Evolutionary conservation across 805 yeast genomes (phyloP), one percentile per base, ranked within the genome.

Genomic region (Kodamaea kaohsiungensis): DNA sequence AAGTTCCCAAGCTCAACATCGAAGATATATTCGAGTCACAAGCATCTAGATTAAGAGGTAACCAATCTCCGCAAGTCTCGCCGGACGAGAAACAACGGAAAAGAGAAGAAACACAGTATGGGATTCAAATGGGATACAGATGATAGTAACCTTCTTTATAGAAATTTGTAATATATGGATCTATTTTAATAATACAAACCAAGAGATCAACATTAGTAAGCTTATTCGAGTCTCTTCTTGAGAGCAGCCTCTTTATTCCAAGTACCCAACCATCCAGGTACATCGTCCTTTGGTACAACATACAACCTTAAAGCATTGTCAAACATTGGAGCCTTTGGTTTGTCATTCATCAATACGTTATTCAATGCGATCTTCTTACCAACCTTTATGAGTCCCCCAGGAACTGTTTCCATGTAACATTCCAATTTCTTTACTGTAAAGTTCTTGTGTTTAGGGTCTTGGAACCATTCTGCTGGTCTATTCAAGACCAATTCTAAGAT

Each of bases 301-400:
- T 86, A 91, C 8, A 93, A 64, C 59, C 91, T 80, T 55, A 90
- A 76, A 40, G 87, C 77, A 56, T 81, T 79, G 62, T 92, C 97
- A 57, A 92, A 85, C 43, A 92, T 68, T 1, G 97, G 96, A 7
- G 90, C 84, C 19, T 76, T 77, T 13, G 96, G 89, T 7, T 71
- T 70, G 38, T 79, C 82, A 49, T 83, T 78, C 72, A 83, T 79
- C 58, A 93, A 76, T 0, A 86, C 88, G 50, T 81, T 80, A 61
- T 83, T 81, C 18, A 93, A 66, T 1, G 88, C 74, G 18, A 85
- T 80, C 59, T 88, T 90, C 67, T 87, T 89, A 25, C 97, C 97
- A 3, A 88, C 83, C 69, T 90, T 91, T 46, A 91, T 86, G 56
- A 93, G 77, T 0, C 98, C 98, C 49, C 97, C 97, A 1, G 84